Base-by-base conservation (phyloP, 306 rosid species). In the Inga leiocalycina region DNA sequence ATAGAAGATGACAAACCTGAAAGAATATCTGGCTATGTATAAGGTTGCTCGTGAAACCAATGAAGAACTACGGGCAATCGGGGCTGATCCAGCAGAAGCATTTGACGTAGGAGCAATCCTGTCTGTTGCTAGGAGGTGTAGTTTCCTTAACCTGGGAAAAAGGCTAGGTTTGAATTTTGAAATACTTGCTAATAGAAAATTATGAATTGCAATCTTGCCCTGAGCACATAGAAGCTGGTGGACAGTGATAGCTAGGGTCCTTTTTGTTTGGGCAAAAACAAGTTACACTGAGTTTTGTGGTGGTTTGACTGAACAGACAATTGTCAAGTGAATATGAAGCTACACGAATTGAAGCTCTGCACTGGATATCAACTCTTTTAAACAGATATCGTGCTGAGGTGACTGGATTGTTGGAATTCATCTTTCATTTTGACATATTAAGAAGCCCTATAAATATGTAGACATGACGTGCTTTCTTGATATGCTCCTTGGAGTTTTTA, bases 21-120 rank as follows among this genome's bases (percentile, higher is more conserved):
- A 73, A 67, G 57, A 76, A 78, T 44, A 77, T 77, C 16, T 62
- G 69, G 67, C 74, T 74, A n/a, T 85, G 75, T 72, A 45, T 74
- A 72, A 97, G 99, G 97, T 97, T 90, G 98, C 99, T 83, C 91
- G 97, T 57, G 98, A 97, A 91, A 97, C 98, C 72, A 97, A 97
- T 76, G 97, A 97, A 86, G 99, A 92, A 88, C 97, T 97, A 80
- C 97, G 93, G n/a, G 88, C 91, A 67, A 82, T 91, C 79, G 87
- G 85, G 86, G 98, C 92, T 41, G 90, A 89, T 90, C 97, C 95
- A 81, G 83, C 95, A 80, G 99, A 94, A 87, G 95, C 91, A 6
- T 97, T 97, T 84, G 91, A 97, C 34, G 91, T 97, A 67, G 98
- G 88, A 85, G 90, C 98, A 69, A 89, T 97, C 76, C 97, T 97